phyloP scores from a whole-genome alignment of 1,139 yeast genomes.

The Debaryomycetaceae sp. region DNA sequence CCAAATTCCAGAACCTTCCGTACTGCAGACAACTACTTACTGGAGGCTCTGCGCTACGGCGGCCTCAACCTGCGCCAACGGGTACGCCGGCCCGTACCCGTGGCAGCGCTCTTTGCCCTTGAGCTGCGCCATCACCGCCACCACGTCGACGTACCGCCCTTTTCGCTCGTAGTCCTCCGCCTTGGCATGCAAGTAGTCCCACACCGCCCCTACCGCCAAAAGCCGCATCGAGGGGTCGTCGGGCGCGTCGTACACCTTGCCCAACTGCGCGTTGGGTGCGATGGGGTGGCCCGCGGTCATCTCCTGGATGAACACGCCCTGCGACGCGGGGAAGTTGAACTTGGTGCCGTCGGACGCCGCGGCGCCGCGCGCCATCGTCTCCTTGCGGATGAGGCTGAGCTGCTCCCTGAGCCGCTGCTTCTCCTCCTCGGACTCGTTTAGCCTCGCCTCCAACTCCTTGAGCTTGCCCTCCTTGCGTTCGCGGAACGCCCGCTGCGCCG shows the following conservation, averaged over 20 bases:
- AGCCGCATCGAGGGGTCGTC: conserved; percentile 39
- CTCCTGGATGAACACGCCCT: conserved; percentile 30
- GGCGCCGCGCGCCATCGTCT: neutral
- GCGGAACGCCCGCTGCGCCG: conserved; percentile 86
- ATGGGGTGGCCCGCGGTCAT: conserved; percentile 21
- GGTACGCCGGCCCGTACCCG: conserved; percentile 81
- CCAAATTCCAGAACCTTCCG: conserved; percentile 9
- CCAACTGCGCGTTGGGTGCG: conserved; percentile 14
- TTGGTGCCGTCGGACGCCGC: conserved; percentile 7
- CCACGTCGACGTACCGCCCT: conserved; percentile 49
- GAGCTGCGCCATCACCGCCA: conserved; percentile 51
- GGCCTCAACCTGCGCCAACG: conserved; percentile 43
- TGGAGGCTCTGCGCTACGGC: conserved; percentile 14
- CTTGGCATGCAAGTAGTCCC: conserved; percentile 65
- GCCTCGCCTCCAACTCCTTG: conserved; percentile 60
- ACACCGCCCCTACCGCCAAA: conserved; percentile 71
- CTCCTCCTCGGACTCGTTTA: conserved; percentile 58
- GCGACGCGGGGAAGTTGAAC: conserved; percentile 35
- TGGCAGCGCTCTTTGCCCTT: conserved; percentile 73
- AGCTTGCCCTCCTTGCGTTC: conserved; percentile 76
- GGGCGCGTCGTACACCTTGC: conserved; percentile 33
- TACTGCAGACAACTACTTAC: conserved; percentile 4
- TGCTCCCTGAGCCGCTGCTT: conserved; percentile 48
- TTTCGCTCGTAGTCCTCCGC: conserved; percentile 43
- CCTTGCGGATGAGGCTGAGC: no score